Evolutionary conservation across 1,139 yeast genomes (phyloP).

Genomic region (Pichia sp.): DNA sequence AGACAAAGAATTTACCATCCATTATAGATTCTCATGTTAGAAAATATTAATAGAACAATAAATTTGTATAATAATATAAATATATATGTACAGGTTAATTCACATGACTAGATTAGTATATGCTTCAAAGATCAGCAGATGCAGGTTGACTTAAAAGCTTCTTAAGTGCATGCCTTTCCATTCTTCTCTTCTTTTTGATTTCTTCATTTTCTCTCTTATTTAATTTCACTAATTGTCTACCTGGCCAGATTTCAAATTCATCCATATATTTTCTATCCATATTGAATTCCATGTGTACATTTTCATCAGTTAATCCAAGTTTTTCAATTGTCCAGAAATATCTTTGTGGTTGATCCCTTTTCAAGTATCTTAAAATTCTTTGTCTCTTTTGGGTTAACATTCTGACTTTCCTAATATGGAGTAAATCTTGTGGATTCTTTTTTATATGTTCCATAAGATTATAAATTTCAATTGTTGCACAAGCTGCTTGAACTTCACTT

Average conservation of each 20-base stretch:
- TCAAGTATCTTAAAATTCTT: constrained; percentile 70
- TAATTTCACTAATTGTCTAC: constrained; percentile 36
- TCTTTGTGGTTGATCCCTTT: constrained; percentile 67
- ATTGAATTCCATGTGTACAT: constrained; percentile 71
- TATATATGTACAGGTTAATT: not conserved
- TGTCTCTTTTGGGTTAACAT: constrained; percentile 87
- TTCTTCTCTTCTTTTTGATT: constrained; percentile 36
- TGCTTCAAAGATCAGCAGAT: not conserved
- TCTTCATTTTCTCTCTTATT: constrained; percentile 38
- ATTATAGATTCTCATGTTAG: not conserved
- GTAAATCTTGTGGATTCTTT: constrained; percentile 64
- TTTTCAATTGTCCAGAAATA: constrained; percentile 83
- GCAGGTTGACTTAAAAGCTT: constrained; percentile 12
- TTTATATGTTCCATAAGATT: constrained; percentile 71
- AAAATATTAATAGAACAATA: not conserved
- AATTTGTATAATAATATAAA: not conserved
- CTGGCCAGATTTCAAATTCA: constrained; percentile 79
- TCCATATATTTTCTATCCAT: constrained; percentile 81
- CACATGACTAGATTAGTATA: not conserved
- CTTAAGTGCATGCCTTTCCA: constrained; percentile 31
- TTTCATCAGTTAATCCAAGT: constrained; percentile 78
- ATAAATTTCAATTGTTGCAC: constrained; percentile 73
- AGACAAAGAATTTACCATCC: not conserved
- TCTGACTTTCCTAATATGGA: constrained; percentile 62
- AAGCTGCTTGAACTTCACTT: constrained; percentile 93